These are phyloP conservation scores for Amorphotheca resinae DNA, from an alignment of 495 filamentous ascomycete species.

Conservation along the genomic window DNA sequence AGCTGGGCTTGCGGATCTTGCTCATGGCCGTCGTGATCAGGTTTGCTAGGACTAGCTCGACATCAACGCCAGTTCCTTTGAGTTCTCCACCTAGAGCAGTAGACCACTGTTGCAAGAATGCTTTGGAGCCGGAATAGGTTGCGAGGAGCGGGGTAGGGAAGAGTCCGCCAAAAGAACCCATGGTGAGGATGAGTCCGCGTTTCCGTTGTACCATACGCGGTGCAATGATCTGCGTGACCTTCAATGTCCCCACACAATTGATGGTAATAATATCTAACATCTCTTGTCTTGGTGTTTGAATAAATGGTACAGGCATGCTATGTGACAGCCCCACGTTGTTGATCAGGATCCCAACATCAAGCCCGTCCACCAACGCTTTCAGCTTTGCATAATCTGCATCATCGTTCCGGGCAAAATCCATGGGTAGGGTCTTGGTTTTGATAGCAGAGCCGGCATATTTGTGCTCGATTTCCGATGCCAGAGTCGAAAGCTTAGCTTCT, in stretches of 20 bases:
- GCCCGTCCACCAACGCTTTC: constrained; percentile 46
- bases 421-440: constrained; percentile 62
- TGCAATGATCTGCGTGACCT: constrained; percentile 70
- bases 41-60: constrained; percentile 79
- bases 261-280: constrained; percentile 83
- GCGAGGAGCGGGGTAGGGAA: constrained; percentile 86
- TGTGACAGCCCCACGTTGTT: constrained; percentile 97
- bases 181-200: constrained; percentile 84
- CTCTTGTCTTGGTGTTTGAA: constrained; percentile 63
- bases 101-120: constrained; percentile 96
- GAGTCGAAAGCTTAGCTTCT: constrained; percentile 66
- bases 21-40: constrained; percentile 92
- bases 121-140: constrained; percentile 95
- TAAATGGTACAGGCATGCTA: constrained; percentile 81
- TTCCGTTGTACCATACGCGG: constrained; percentile 73
- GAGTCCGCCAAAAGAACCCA: constrained; percentile 90
- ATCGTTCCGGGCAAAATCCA: constrained; percentile 78
- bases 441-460: constrained; percentile 41
- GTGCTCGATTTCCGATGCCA: constrained; percentile 61
- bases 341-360: constrained; percentile 79
- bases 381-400: constrained; percentile 67
- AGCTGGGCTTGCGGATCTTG: constrained; percentile 70
- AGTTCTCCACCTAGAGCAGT: constrained; percentile 75
- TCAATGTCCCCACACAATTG: constrained; percentile 83
- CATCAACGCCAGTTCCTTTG: constrained; percentile 62